Base-by-base conservation (phyloP, 2,329 filamentous ascomycete genomes). In the Aspergillus sp. region DNA sequence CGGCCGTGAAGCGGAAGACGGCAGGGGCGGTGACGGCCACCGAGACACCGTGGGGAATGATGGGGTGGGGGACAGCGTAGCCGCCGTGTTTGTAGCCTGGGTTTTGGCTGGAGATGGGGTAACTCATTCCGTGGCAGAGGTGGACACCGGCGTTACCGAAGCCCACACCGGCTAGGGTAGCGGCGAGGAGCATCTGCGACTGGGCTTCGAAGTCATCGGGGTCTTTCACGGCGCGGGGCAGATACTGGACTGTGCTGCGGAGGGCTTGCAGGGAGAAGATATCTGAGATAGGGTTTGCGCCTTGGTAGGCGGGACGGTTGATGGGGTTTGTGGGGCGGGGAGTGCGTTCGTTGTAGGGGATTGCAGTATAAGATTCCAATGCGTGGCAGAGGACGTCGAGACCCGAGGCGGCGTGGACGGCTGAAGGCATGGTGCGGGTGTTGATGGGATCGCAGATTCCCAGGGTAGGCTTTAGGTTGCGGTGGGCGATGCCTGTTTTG, bases 91-190 rank as follows among this genome's bases (percentile, higher is more conserved):
- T 83, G 70, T 97, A 97, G 5, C 86, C 85, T 0, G 88, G 88
- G 64, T 98, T 98, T 64, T 96, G 90, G 28, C 90, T 88, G 0
- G 89, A 95, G 60, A 98, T 95, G 12, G 93, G 93, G 62, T 98
- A 98, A 26, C 88, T 94, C 91, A 98, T 97, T 63, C 91, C 85
- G 62, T 88, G 85, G 65, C 85, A 88, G 7, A 88, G 75, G 70
- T 98, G 93, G 2, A 98, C 93, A 39, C 94, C 93, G 1, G 94
- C 94, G 59, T 98, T 98, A 13, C 94, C 93, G 65, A 98, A 98
- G 0, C 93, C 93, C 3, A 98, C 90, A 37, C 93, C 93, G 0
- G 94, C 93, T 2, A 98, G 74, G 0, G 93, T 98, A 1, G 93
- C 87, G 2, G 93, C 93, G 13, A 98, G 80, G 28, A 98, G 77